Evolutionary conservation across 108 stramenopile genomes (phyloP), one percentile per base, ranked within the genome.

Genomic region (Cyclotella baltica): DNA sequence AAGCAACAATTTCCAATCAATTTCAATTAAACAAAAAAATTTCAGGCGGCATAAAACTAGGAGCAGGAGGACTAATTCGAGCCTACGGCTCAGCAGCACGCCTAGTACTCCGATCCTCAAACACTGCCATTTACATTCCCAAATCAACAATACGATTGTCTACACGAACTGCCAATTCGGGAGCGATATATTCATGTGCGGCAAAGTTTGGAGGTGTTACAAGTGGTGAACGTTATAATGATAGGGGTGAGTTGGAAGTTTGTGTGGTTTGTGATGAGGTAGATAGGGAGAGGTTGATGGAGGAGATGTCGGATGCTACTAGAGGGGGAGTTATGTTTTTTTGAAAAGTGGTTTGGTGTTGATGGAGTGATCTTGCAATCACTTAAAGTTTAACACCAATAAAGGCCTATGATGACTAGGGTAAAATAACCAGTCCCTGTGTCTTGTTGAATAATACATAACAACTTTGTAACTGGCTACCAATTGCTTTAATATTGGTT

Each of bases 21-120:
- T 9, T 22, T 13, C 51, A 29, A 52, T 8, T 2, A 1, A 30
- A 27, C 48, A 33, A 31, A 2, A 33, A 1, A 16, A 29, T n/a
- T 1, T 4, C 50, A 76, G 86, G 88, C 9, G 95, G 95, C 4
- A 86, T 93, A 62, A 92, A 92, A 81, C 66, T 96, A 23, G 95
- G 95, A 20, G 90, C 95, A 30, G 95, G 92, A 20, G 92, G 95
- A 0, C 70, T 96, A 51, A 96, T 96, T 70, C 90, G 95, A 53
- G 92, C 92, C 34, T 96, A 93, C 70, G 92, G 95, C 10, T 88
- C 80, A 31, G 67, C 91, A 4, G 92, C 92, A 2, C 71, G 95
- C 28, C 76, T 75, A 51, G 91, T 86, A 0, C 66, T 93, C 20
- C 86, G 88, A 0, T 90, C 86, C 37, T 82, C 90, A 8, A 76